Base-by-base conservation (phyloP, 495 filamentous ascomycete species). In the Hypoxylon trugodes region DNA sequence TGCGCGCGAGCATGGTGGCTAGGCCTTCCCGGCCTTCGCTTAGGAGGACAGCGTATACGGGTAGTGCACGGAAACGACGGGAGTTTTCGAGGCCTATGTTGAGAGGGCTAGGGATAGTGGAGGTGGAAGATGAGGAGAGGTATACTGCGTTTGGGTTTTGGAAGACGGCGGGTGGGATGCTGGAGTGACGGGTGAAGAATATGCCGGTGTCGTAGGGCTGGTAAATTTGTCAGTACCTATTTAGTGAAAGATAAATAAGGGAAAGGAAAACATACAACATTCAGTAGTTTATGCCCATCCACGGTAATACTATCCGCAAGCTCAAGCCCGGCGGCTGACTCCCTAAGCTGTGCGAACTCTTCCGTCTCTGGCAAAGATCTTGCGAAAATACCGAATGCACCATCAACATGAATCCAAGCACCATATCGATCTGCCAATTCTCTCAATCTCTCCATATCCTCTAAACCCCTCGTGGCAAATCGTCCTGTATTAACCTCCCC, bases 71-170 rank as follows among this genome's bases (percentile, higher is more conserved):
- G 77, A 98, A 96, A 12, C 94, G 87, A 33, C 93, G 84, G 4
- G 93, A 96, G 70, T 98, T 98, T 66, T 97, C 93, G 18, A 98
- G 75, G 16, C 93, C 91, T 51, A 93, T 87, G 75, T 97, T 94
- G 12, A 97, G 77, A 0, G 94, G 93, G 25, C 90, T 94, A 16
- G 85, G 87, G 58, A 96, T 90, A n/a, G n/a, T n/a, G 1, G 68
- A 65, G 8, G 76, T 52, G 10, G 66, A 47, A 16, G 69, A 69
- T 6, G 84, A 65, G 4, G 80, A 79, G 32, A 98, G 81, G 71
- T 97, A 98, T 0, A 89, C 90, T 3, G 93, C 93, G 69, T 92
- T 93, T 16, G 90, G 81, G 78, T 97, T 97, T 45, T 86, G 79
- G 74, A 95, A 96, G 1, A 92, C 90, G 3, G 84, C 74, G 8